phyloP scores from a whole-genome alignment of 2,329 filamentous ascomycete genomes.

The Venturia effusa region DNA sequence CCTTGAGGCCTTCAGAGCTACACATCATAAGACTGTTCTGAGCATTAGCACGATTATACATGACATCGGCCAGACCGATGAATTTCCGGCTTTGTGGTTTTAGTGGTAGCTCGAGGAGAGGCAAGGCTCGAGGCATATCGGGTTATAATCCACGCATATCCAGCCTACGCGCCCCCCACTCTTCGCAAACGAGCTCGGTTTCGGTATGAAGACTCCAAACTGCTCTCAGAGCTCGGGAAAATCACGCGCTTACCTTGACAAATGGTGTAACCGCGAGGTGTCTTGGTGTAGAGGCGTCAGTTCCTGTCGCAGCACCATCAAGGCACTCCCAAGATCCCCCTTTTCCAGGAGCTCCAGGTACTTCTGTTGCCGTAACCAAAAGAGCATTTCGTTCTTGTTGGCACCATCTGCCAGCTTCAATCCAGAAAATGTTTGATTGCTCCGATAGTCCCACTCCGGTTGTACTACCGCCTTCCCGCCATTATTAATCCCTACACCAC shows the following conservation, averaged over 20 bases:
- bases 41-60: background rate
- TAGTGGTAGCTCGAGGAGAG: background rate
- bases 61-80: background rate
- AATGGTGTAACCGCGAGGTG: constrained; percentile 61
- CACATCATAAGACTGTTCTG: constrained; percentile 75
- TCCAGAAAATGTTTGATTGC: constrained; percentile 28
- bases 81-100: background rate
- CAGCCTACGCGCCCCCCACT: background rate
- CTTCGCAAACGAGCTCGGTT: no score
- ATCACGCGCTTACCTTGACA: constrained; percentile 51
- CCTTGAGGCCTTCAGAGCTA: constrained; percentile 63
- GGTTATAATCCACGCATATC: background rate
- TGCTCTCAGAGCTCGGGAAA: background rate
- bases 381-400: constrained; percentile 70
- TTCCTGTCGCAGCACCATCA: constrained; percentile 77
- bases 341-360: constrained; percentile 82
- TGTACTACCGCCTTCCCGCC: constrained; percentile 14
- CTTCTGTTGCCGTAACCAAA: constrained; percentile 85
- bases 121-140: background rate
- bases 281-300: constrained; percentile 79
- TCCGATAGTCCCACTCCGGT: background rate
- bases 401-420: constrained; percentile 66
- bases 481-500: constrained; percentile 26
- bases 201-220: background rate
- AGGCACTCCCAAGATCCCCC: constrained; percentile 59